phyloP scores from a whole-genome alignment of 768 basidiomycete species.

The Kwoniella europaea region DNA sequence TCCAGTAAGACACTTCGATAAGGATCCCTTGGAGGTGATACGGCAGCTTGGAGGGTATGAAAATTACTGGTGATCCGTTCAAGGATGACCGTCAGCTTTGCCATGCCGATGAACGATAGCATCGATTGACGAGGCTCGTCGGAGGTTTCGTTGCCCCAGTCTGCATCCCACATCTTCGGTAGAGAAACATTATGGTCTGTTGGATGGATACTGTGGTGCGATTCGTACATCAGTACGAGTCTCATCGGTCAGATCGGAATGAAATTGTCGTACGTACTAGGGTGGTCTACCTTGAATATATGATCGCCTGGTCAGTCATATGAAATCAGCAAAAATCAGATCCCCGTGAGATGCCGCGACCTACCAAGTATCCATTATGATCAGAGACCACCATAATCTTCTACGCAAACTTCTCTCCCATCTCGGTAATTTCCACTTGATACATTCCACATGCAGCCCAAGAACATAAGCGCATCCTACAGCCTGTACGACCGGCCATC shows the following conservation, averaged over 20 bases:
- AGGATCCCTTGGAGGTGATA: constrained; percentile 2
- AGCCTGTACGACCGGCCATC: constrained; percentile 1
- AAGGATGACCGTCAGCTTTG: constrained; percentile 23
- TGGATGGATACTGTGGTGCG: constrained; percentile 5
- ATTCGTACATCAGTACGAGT: background rate
- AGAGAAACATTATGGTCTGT: constrained; percentile 26
- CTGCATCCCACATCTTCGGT: constrained; percentile 25
- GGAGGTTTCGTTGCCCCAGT: constrained; percentile 23
- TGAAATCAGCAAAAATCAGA: background rate
- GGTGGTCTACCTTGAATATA: constrained; percentile 17
- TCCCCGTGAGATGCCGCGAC: background rate
- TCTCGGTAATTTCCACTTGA: constrained; percentile 27
- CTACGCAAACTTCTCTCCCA: constrained; percentile 32
- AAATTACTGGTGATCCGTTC: constrained; percentile 11
- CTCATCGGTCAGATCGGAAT: background rate
- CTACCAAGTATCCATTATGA: constrained; percentile 33
- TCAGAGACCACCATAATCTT: constrained; percentile 32
- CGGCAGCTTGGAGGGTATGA: background rate
- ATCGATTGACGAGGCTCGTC: constrained; percentile 20
- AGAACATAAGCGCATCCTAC: constrained; percentile 31
- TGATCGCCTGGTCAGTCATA: background rate
- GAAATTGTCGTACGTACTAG: constrained; percentile 9
- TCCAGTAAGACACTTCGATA: constrained; percentile 6
- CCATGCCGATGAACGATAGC: constrained; percentile 28
- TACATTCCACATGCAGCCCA: constrained; percentile 32